These are phyloP conservation scores for Trypanosoma rangeli DNA, from an alignment of 208 protist species.

Conservation along the genomic window DNA sequence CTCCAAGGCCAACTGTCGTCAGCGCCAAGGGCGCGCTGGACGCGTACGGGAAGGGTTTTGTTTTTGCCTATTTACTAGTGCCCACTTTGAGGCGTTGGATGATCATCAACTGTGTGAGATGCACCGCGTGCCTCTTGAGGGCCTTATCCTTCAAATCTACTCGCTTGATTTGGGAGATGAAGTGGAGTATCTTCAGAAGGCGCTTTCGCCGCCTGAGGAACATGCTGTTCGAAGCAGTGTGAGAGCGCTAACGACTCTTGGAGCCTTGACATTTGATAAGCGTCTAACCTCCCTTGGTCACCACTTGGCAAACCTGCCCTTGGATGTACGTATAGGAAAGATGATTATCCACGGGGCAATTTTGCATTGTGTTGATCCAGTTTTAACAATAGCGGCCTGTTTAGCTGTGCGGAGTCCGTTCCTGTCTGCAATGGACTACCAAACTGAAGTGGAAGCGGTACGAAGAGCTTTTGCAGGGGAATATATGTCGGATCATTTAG, in stretches of 20 bases:
- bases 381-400: slow-evolving; percentile 95
- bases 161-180: slow-evolving; percentile 85
- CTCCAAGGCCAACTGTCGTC: slow-evolving; percentile 93
- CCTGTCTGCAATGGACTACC: slow-evolving; percentile 88
- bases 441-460: slow-evolving; percentile 79
- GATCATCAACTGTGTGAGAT: slow-evolving; percentile 96
- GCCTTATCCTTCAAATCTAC: slow-evolving; percentile 94
- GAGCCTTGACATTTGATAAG: slow-evolving; percentile 81
- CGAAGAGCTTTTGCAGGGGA: slow-evolving; percentile 69
- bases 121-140: slow-evolving; percentile 94
- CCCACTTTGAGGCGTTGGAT: slow-evolving; percentile 77
- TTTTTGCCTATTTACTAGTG: slow-evolving; percentile 94
- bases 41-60: slow-evolving; percentile 95
- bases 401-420: slow-evolving; percentile 89
- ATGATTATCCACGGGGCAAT: slow-evolving; percentile 96
- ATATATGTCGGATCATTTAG: slow-evolving; percentile 87
- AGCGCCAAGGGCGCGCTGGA: slow-evolving; percentile 95
- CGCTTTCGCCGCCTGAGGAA: slow-evolving; percentile 82
- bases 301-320: slow-evolving; percentile 90
- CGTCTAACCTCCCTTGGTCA: slow-evolving; percentile 91
- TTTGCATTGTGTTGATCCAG: slow-evolving; percentile 95
- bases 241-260: slow-evolving; percentile 79
- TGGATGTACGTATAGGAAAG: slow-evolving; percentile 92
- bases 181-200: slow-evolving; percentile 88
- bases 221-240: slow-evolving; percentile 83